Evolutionary conservation across 805 yeast species (phyloP).

Genomic region (Candida nanaspora): DNA sequence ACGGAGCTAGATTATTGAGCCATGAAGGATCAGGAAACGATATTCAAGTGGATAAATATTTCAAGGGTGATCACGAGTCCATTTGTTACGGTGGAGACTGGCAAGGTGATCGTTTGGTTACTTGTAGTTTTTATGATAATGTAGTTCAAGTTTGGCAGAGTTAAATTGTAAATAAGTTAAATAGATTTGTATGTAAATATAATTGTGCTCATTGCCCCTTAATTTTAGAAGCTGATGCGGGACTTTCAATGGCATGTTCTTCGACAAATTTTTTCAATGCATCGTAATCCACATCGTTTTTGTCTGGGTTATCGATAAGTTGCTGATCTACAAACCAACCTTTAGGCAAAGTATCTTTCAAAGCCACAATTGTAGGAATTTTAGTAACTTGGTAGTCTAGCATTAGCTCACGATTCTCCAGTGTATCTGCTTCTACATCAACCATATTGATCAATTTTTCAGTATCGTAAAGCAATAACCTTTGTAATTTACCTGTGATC

Average conservation of each 20-base stretch:
- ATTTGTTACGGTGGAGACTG: constrained; percentile 97
- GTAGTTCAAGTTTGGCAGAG: constrained; percentile 68
- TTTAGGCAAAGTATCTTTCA: constrained; percentile 56
- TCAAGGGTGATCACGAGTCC: constrained; percentile 72
- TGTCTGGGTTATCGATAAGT: constrained; percentile 18
- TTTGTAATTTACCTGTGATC: constrained; percentile 54
- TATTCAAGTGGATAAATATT: constrained; percentile 30
- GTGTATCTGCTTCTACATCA: constrained; percentile 64
- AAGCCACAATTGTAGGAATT: constrained; percentile 62
- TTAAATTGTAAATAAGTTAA: not conserved
- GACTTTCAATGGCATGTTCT: constrained; percentile 27
- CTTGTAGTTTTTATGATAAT: constrained; percentile 90
- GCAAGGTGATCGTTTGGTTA: constrained; percentile 51
- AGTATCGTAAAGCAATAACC: constrained; percentile 41
- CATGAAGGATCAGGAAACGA: constrained; percentile 21
- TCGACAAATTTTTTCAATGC: constrained; percentile 37
- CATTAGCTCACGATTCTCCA: constrained; percentile 52
- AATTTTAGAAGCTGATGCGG: too few relatives aligned
- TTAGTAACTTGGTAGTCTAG: constrained; percentile 43
- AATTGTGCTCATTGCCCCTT: too few relatives aligned
- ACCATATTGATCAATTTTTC: constrained; percentile 52
- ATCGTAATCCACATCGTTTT: constrained; percentile 34
- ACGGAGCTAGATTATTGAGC: constrained; percentile 72
- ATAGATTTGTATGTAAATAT: too few relatives aligned
- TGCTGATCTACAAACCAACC: constrained; percentile 29